Conservation (phyloP, 23 red algal species). For the Gracilaria caudata region DNA sequence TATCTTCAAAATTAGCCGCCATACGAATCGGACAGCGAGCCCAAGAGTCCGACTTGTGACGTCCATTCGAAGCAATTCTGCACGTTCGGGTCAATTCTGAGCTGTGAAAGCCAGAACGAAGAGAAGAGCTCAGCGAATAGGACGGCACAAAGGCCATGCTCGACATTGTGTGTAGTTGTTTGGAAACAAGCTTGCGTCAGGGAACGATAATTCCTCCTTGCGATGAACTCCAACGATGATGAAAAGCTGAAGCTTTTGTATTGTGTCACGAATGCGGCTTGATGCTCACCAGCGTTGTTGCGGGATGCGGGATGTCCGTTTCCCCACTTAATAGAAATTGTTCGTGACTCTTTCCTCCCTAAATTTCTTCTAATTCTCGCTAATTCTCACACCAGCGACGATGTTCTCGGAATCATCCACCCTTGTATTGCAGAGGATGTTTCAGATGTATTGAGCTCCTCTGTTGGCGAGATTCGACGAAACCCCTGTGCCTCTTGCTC, state of each 20-base stretch:
- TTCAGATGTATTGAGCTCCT: no score
- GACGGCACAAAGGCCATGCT: background rate
- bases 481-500: no score
- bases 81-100: background rate
- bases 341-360: no score
- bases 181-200: background rate
- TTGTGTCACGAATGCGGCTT: background rate
- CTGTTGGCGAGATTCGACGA: no score
- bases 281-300: background rate
- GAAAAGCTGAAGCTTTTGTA: background rate
- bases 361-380: background rate
- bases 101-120: background rate
- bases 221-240: background rate
- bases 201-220: background rate
- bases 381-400: background rate
- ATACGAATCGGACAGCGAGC: background rate
- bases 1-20: slow-evolving; percentile 71
- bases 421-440: no score
- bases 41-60: background rate
- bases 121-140: background rate
- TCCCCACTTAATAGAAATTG: no score
- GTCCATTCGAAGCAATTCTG: background rate
- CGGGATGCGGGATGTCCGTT: background rate
- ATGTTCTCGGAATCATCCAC: background rate
- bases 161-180: background rate